These are phyloP conservation scores for Sphaerulina musiva DNA, from an alignment of 2,329 filamentous ascomycete species.

Conservation along the genomic window DNA sequence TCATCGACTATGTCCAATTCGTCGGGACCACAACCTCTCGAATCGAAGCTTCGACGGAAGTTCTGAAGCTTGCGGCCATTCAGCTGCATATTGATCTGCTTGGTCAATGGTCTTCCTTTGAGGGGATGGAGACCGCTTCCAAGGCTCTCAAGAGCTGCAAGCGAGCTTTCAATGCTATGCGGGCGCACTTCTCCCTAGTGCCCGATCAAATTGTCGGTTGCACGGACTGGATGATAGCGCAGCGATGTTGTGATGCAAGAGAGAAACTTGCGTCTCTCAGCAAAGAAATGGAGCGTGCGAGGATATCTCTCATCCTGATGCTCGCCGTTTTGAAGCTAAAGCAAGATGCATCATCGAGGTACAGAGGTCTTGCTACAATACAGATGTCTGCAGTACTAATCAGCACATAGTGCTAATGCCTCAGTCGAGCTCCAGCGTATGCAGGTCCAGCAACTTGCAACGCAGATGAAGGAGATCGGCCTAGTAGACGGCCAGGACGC, in stretches of 20 bases:
- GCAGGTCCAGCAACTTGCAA: not conserved
- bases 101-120: not conserved
- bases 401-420: not conserved
- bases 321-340: not conserved
- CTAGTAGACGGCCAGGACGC: not conserved
- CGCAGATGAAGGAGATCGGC: not conserved
- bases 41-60: not conserved
- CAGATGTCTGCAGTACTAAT: not conserved
- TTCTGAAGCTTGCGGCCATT: not conserved
- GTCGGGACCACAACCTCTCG: not conserved
- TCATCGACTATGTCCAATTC: not conserved
- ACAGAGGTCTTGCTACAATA: not conserved
- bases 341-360: not conserved
- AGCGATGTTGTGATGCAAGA: not conserved
- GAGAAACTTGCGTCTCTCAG: not conserved
- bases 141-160: not conserved
- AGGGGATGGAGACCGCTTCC: not conserved
- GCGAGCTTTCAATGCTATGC: not conserved
- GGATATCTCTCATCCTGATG: not conserved
- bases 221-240: not conserved
- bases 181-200: not conserved
- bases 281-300: not conserved
- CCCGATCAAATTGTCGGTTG: not conserved
- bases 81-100: not conserved
- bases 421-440: not conserved